Conservation (phyloP, 2,329 filamentous ascomycete species). For the Aspergillus piperis region DNA sequence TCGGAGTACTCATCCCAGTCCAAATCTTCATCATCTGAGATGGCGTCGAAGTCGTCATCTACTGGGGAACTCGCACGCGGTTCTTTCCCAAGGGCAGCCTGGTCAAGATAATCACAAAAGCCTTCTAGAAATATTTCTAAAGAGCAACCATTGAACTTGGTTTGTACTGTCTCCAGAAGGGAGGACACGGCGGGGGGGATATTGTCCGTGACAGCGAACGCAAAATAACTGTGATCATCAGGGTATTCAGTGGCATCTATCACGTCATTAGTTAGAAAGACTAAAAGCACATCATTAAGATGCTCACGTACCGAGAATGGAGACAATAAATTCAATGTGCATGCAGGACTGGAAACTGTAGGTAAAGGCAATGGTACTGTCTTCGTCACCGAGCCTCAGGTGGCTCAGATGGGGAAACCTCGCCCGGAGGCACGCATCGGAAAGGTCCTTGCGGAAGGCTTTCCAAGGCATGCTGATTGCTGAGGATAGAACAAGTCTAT, state of each 20-base stretch:
- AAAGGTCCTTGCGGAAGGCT: constrained; percentile 64
- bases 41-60: background rate
- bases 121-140: constrained; percentile 48
- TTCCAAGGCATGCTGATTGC: constrained; percentile 61
- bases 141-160: constrained; percentile 45
- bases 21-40: constrained; percentile 26
- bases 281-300: background rate
- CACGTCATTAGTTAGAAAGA: constrained; percentile 1
- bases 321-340: constrained; percentile 39
- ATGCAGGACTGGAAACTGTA: constrained; percentile 43
- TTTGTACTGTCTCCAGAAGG: constrained; percentile 48
- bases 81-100: constrained; percentile 7
- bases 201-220: constrained; percentile 54
- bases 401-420: constrained; percentile 53
- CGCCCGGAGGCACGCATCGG: constrained; percentile 39
- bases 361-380: constrained; percentile 69
- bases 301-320: constrained; percentile 43
- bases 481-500: background rate
- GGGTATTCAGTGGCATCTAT: constrained; percentile 64
- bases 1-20: constrained; percentile 28
- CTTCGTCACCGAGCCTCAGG: constrained; percentile 65
- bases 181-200: constrained; percentile 21
- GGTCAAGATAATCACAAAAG: constrained; percentile 14
- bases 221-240: constrained; percentile 56
- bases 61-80: constrained; percentile 13